Evolutionary conservation across 495 filamentous ascomycete genomes (phyloP), one percentile per base, ranked within the genome.

Genomic region (Lineolata rhizophorae): DNA sequence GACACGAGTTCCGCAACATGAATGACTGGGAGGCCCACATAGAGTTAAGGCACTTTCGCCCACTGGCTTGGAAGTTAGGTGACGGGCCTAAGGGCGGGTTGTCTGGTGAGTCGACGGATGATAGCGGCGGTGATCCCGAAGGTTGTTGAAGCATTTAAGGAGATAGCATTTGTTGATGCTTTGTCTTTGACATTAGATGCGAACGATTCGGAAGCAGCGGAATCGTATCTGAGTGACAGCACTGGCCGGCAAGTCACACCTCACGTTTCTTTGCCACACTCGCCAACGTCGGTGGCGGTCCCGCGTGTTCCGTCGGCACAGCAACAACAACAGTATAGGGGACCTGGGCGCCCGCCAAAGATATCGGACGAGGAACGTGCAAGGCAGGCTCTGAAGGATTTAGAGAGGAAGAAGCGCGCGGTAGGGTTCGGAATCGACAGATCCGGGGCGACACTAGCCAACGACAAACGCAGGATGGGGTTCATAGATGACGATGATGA

Each of bases 11-110:
- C 31, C 24, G 29, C 3, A 36, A 46, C 4, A 49, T 58, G 4
- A 43, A 47, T 0, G 47, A 53, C 4, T 75, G 81, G 56, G 45
- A 56, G 16, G 48, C 49, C 11, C 80, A 90, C 47, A 42, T 82
- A 15, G 60, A 72, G 28, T 39, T 52, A 16, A 41, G 36, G 15
- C 80, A 90, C 48, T 49, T 84, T 18, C 35, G 45, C 5, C 50
- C 64, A 10, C 47, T 70, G 39, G 58, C 64, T 15, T 77, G 73
- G 77, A 48, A 65, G 35, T 47, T 62, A 24, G 76, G 76, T 11
- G 72, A 82, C 47, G 76, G 77, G 21, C 65, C 67, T 22, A 51
- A 50, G 27, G 56, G 55, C 12, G 52, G 53, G 31, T 40, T 52
- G 2, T 47, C 44, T 22, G 51, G 51, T 54, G 26, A 45, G 51